phyloP scores from a whole-genome alignment of 371 early-diverging fungal species.

The Mortierella sp. region DNA sequence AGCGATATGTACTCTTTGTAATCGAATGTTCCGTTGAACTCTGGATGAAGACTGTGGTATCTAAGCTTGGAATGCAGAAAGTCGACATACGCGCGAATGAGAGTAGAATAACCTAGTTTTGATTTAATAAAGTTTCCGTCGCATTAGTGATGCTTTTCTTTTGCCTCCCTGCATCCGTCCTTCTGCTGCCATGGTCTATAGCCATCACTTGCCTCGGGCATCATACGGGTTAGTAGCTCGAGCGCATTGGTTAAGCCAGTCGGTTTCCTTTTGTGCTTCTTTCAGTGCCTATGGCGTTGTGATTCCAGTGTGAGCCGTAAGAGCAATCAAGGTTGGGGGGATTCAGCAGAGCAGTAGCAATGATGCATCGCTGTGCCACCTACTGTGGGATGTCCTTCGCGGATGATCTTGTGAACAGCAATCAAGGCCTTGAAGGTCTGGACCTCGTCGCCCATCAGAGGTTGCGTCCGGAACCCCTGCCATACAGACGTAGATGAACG shows the following conservation, averaged over 20 bases:
- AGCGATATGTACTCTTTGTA: slow-evolving; percentile 96
- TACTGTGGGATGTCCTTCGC: slow-evolving; percentile 91
- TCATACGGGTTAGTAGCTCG: slow-evolving; percentile 71
- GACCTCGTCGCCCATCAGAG: slow-evolving; percentile 91
- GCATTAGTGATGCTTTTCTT: too few relatives aligned
- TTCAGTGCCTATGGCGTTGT: slow-evolving; percentile 66
- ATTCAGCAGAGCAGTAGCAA: too few relatives aligned
- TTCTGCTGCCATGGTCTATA: not conserved
- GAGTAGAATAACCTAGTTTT: slow-evolving; percentile 86
- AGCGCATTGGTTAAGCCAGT: slow-evolving; percentile 75
- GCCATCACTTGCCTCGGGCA: slow-evolving; percentile 51
- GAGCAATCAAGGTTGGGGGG: too few relatives aligned
- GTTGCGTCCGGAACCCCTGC: slow-evolving; percentile 87
- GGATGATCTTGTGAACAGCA: slow-evolving; percentile 94
- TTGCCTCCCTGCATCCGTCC: too few relatives aligned
- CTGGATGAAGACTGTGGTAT: slow-evolving; percentile 93
- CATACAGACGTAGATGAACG: slow-evolving; percentile 91
- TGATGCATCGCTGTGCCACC: slow-evolving; percentile 11
- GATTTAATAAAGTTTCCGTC: too few relatives aligned
- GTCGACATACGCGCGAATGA: slow-evolving; percentile 93
- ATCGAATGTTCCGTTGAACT: slow-evolving; percentile 95
- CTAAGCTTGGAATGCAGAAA: slow-evolving; percentile 91
- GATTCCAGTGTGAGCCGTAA: not conserved
- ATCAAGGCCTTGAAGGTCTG: slow-evolving; percentile 96
- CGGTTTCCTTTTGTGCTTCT: slow-evolving; percentile 79